Conservation (phyloP, 1,284 basidiomycete genomes). For the Sporisorium sorghi region DNA sequence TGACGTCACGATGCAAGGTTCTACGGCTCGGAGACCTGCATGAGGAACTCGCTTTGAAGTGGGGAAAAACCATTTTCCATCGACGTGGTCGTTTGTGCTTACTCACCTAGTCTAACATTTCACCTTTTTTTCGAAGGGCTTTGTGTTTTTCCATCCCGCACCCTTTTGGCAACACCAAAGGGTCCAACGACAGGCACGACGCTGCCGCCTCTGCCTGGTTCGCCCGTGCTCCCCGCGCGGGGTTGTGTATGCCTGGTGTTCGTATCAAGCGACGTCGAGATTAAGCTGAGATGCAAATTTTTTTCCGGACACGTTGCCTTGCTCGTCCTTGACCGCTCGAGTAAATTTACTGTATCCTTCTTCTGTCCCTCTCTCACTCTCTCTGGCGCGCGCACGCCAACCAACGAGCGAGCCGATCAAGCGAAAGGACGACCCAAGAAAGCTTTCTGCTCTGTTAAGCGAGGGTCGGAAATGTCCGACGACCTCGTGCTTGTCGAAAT, state of each 20-base stretch:
- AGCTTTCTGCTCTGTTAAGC: conserved; percentile 8
- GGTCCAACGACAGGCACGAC: too few species aligned
- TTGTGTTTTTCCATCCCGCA: too few species aligned
- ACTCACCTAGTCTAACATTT: background rate
- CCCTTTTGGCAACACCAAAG: too few species aligned
- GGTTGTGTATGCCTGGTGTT: too few species aligned
- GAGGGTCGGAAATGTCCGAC: conserved; percentile 35
- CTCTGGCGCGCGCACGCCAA: background rate
- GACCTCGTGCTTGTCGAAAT: conserved; percentile 36
- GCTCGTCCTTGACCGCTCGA: too few species aligned
- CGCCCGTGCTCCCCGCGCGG: too few species aligned
- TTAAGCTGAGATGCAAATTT: too few species aligned
- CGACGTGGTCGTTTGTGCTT: conserved; percentile 5
- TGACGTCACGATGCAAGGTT: background rate
- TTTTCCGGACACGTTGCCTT: too few species aligned
- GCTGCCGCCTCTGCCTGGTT: too few species aligned
- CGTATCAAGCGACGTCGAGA: too few species aligned
- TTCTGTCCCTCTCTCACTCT: too few species aligned
- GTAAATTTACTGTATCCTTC: too few species aligned
- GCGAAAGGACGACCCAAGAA: background rate
- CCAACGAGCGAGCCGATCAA: background rate
- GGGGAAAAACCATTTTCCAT: conserved; percentile 6
- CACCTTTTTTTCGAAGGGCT: background rate
- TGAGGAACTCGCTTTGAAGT: background rate
- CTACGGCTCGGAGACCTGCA: background rate